A percentile compares a stretch with the other conserved stretches of the same genome.
Conservation (phyloP, 176 grass and related monocot genomes). For the Urochloa ruziziensis region DNA sequence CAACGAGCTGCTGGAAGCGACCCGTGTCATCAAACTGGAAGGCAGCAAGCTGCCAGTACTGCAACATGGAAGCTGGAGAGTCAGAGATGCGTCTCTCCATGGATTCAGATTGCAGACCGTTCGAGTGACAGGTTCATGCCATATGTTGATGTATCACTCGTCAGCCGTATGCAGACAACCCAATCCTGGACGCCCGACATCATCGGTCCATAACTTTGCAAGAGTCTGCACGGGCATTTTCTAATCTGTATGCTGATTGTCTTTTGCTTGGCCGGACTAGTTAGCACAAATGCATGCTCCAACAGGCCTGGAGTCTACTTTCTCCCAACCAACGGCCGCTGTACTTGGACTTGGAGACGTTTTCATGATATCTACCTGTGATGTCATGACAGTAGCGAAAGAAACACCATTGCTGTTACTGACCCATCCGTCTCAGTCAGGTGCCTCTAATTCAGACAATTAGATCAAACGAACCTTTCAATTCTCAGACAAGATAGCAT, state of each 20-base stretch:
- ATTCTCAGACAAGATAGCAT: neutral
- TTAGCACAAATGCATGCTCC: neutral
- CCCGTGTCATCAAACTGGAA: neutral
- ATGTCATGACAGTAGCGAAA: neutral
- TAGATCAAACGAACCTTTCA: neutral
- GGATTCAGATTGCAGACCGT: neutral
- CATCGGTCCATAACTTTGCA: neutral
- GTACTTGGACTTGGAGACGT: neutral
- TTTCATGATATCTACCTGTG: neutral
- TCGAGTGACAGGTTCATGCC: neutral
- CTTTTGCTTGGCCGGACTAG: neutral
- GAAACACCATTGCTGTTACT: neutral
- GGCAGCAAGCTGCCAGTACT: neutral
- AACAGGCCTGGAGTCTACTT: neutral
- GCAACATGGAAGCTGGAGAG: neutral
- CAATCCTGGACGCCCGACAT: neutral
- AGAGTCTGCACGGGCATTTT: neutral
- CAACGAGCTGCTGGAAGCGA: neutral
- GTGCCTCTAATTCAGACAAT: neutral
- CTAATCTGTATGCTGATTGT: neutral
- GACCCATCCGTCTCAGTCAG: neutral
- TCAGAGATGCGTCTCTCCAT: neutral
- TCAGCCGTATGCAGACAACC: slow-evolving; percentile 1
- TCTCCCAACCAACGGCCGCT: neutral
- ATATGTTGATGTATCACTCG: neutral